A percentile compares a stretch with the other conserved stretches of the same genome.
phyloP scores from a whole-genome alignment of 805 yeast genomes.

The Saccharomyces jurei region DNA sequence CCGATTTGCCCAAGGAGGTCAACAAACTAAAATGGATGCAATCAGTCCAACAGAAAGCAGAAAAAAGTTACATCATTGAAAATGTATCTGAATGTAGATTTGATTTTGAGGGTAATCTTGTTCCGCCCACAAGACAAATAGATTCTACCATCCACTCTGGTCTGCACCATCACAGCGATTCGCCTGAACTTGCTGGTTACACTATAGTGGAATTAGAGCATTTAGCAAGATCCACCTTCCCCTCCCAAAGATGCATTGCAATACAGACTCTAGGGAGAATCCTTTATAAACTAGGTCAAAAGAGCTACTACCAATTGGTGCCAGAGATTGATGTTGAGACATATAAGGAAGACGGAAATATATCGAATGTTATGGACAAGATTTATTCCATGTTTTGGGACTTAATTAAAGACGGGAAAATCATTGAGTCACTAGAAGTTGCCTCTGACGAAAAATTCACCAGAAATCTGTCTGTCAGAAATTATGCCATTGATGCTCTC shows the following conservation, averaged over 20 bases:
- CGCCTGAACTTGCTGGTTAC: conserved; percentile 88
- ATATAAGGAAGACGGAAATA: conserved; percentile 34
- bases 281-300: conserved; percentile 65
- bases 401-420: conserved; percentile 49
- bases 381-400: conserved; percentile 56
- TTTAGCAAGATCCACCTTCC: conserved; percentile 65
- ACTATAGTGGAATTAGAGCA: conserved; percentile 77
- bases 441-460: conserved; percentile 61
- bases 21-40: conserved; percentile 89
- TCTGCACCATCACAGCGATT: conserved; percentile 84
- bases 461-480: conserved; percentile 62
- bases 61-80: conserved; percentile 28
- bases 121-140: conserved; percentile 47
- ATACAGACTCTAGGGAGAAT: conserved; percentile 83
- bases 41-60: conserved; percentile 33
- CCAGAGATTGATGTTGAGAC: conserved; percentile 38
- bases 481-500: conserved; percentile 80
- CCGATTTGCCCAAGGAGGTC: conserved; percentile 79
- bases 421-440: conserved; percentile 58
- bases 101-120: conserved; percentile 76
- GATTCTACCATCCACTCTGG: conserved; percentile 53
- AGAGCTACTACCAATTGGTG: conserved; percentile 45
- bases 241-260: conserved; percentile 82
- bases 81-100: conserved; percentile 68
- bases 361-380: conserved; percentile 29